Conservation (phyloP, 768 basidiomycete genomes). For the Lactifluus piperatus region DNA sequence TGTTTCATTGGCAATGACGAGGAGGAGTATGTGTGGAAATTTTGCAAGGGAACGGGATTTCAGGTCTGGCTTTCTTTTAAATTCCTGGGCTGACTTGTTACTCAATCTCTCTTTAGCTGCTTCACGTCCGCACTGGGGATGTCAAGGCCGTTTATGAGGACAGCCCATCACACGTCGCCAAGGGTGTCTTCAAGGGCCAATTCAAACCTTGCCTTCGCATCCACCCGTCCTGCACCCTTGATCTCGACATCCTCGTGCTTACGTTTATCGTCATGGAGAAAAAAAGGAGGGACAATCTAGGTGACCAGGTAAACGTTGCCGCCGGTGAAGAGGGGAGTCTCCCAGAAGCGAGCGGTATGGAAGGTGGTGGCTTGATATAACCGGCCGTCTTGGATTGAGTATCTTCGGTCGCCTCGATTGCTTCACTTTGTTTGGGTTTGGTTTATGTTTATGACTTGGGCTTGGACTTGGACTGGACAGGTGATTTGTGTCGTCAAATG, state of each 20-base stretch:
- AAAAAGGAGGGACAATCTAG: conserved; percentile 35
- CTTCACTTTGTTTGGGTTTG: background rate
- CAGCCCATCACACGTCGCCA: conserved; percentile 26
- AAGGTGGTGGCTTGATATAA: conserved; percentile 21
- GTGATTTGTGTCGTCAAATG: background rate
- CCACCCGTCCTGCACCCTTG: conserved; percentile 35
- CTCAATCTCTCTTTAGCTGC: conserved; percentile 2
- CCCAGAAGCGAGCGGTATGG: conserved; percentile 22
- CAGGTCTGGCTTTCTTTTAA: conserved; percentile 8
- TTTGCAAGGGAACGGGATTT: conserved; percentile 11
- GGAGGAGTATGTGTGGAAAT: conserved; percentile 20
- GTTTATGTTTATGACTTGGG: background rate
- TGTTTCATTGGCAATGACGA: conserved; percentile 20
- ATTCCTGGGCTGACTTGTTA: background rate
- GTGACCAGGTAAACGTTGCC: conserved; percentile 19
- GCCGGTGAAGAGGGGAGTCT: conserved; percentile 19
- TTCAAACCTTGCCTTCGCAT: conserved; percentile 38
- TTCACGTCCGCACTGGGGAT: conserved; percentile 15
- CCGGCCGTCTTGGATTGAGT: background rate
- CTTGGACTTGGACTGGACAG: background rate
- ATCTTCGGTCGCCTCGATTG: background rate
- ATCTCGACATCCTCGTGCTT: conserved; percentile 44
- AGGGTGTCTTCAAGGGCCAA: conserved; percentile 42
- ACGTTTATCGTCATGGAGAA: conserved; percentile 51
- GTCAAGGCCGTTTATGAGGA: conserved; percentile 17